phyloP scores from a whole-genome alignment of 371 early-diverging fungal genomes.

The Rhizopus microsporus region DNA sequence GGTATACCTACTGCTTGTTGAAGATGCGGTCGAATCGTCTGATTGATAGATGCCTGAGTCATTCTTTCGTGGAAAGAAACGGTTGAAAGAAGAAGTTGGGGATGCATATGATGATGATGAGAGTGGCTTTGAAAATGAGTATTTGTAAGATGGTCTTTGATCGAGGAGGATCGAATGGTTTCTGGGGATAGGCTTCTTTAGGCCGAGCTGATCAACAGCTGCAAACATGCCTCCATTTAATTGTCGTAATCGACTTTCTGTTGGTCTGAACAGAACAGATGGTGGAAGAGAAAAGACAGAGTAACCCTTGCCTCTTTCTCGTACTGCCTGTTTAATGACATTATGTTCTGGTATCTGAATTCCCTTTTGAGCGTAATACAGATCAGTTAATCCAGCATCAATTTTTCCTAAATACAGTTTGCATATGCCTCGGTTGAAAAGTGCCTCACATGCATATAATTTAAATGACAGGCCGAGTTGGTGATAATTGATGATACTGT shows the following conservation, averaged over 20 bases:
- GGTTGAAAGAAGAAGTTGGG: slow-evolving; percentile 10
- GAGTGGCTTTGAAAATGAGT: slow-evolving; percentile 6
- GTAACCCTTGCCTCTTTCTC: slow-evolving; percentile 70
- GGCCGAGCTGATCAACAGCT: slow-evolving; percentile 22
- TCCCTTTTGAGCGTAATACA: slow-evolving; percentile 71
- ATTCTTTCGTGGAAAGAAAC: slow-evolving; percentile 20
- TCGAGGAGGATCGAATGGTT: slow-evolving; percentile 38
- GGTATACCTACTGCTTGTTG: slow-evolving; percentile 20
- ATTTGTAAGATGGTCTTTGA: slow-evolving; percentile 2
- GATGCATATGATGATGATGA: slow-evolving; percentile 3
- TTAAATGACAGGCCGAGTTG: slow-evolving; percentile 90
- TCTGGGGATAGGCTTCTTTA: slow-evolving; percentile 14
- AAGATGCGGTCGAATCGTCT: slow-evolving; percentile 30
- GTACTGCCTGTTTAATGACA: slow-evolving; percentile 74
- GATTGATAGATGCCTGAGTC: slow-evolving; percentile 20
- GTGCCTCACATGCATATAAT: slow-evolving; percentile 84
- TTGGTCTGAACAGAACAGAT: slow-evolving; percentile 79
- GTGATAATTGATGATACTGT: slow-evolving; percentile 89
- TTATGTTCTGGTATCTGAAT: slow-evolving; percentile 74
- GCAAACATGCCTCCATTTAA: slow-evolving; percentile 38
- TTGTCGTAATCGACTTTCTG: slow-evolving; percentile 65
- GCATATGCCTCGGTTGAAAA: slow-evolving; percentile 90
- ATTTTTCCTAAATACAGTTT: slow-evolving; percentile 76
- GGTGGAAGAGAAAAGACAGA: slow-evolving; percentile 80
- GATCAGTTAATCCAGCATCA: slow-evolving; percentile 73